Conservation (phyloP, 768 basidiomycete genomes). For the Chalciporus piperatus region DNA sequence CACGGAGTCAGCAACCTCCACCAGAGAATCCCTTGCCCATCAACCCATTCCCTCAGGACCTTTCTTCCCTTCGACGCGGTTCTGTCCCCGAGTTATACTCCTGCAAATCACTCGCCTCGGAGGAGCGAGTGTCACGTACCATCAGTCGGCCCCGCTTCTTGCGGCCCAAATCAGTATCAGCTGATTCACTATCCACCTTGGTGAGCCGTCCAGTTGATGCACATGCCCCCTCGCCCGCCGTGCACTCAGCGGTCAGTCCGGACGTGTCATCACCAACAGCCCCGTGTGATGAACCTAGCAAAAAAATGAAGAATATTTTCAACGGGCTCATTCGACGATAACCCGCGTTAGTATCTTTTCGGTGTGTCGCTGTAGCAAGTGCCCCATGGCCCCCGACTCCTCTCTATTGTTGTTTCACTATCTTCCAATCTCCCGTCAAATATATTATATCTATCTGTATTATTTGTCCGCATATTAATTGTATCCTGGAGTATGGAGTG, state of each 20-base stretch:
- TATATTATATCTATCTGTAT: slow-evolving; percentile 28
- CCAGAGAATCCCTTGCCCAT: not conserved
- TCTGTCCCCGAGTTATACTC: slow-evolving; percentile 26
- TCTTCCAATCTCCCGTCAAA: slow-evolving; percentile 4
- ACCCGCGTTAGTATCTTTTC: not conserved
- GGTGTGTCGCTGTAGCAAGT: not conserved
- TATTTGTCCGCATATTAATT: slow-evolving; percentile 16
- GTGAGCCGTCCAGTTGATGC: slow-evolving; percentile 8
- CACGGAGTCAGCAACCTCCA: not conserved
- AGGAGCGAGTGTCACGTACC: slow-evolving; percentile 19
- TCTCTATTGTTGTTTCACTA: slow-evolving; percentile 1
- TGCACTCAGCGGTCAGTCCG: slow-evolving; percentile 1
- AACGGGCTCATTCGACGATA: slow-evolving; percentile 41
- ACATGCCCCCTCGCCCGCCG: slow-evolving; percentile 6
- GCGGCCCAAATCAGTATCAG: slow-evolving; percentile 53
- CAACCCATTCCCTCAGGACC: slow-evolving; percentile 5
- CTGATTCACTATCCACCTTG: slow-evolving; percentile 49
- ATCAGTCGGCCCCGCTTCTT: slow-evolving; percentile 24
- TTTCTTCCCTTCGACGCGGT: slow-evolving; percentile 22
- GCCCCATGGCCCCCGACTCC: not conserved
- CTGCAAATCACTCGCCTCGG: slow-evolving; percentile 8
- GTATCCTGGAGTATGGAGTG: slow-evolving; percentile 4
- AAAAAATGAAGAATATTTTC: slow-evolving; percentile 39
- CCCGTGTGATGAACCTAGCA: slow-evolving; percentile 21
- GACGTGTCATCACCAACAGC: slow-evolving; percentile 2